Evolutionary conservation across 2,329 filamentous ascomycete species (phyloP).

Genomic region (Exophiala spinifera): DNA sequence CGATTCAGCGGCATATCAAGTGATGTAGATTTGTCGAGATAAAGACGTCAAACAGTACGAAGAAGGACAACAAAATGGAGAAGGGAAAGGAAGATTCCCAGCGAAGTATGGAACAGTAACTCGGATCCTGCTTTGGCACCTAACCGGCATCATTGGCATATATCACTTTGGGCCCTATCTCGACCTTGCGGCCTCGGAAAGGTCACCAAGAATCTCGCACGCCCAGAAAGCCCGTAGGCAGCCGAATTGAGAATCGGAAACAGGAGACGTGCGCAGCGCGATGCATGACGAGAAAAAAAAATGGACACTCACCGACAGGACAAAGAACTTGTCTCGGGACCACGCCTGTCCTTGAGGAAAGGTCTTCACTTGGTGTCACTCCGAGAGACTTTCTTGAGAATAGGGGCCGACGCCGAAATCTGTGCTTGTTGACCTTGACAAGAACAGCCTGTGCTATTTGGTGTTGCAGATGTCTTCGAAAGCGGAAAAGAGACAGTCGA

Average conservation of each 20-base stretch:
- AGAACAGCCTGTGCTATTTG: not conserved
- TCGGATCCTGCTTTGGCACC: no score
- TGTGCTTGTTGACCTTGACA: not conserved
- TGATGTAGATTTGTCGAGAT: no score
- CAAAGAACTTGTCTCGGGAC: conserved; percentile 28
- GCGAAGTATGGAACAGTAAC: not conserved
- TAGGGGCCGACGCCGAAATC: conserved; percentile 9
- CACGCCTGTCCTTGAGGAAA: conserved; percentile 11
- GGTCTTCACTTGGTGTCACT: conserved; percentile 19
- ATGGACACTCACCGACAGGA: conserved; percentile 21
- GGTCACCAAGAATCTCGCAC: conserved; percentile 6
- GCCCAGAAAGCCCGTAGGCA: conserved; percentile 8
- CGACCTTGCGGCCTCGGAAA: conserved; percentile 1
- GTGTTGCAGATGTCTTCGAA: not conserved
- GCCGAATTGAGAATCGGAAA: conserved; percentile 16
- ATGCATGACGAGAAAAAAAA: conserved; percentile 10
- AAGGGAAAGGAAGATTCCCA: not conserved
- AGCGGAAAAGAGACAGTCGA: not conserved
- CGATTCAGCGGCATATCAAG: not conserved
- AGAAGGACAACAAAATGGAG: no score
- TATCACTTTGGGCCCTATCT: conserved; percentile 3
- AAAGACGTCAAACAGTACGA: no score
- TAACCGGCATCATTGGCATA: conserved; percentile 2
- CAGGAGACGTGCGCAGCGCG: conserved; percentile 3
- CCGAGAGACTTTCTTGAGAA: conserved; percentile 11